phyloP scores from a whole-genome alignment of 2,329 filamentous ascomycete species.

The Talaromyces sp. region DNA sequence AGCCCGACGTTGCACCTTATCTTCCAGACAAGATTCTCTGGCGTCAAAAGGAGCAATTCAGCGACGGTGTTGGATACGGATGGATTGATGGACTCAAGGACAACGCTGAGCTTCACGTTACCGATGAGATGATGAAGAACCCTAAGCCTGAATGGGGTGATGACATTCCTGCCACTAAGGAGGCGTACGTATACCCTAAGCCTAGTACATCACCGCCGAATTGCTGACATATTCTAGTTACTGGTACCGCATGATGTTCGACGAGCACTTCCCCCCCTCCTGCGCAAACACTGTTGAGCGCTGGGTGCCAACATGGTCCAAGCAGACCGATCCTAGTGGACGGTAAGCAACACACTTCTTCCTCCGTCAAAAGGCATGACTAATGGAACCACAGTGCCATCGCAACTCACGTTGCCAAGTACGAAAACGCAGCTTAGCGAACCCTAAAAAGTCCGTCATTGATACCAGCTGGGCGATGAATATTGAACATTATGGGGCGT shows the following conservation, averaged over 20 bases:
- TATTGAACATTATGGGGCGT: background rate
- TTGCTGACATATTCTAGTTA: constrained; percentile 53
- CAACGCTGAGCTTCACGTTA: constrained; percentile 81
- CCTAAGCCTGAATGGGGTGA: constrained; percentile 93
- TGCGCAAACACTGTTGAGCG: constrained; percentile 92
- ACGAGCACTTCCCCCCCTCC: constrained; percentile 92
- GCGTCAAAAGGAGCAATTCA: constrained; percentile 99
- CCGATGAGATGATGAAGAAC: constrained; percentile 97
- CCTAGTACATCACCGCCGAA: background rate
- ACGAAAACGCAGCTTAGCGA: constrained; percentile 50
- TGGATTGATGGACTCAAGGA: constrained; percentile 99
- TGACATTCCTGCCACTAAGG: constrained; percentile 93
- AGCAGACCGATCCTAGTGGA: constrained; percentile 93
- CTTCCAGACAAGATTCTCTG: constrained; percentile 95
- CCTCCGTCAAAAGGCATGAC: background rate
- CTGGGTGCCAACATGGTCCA: constrained; percentile 96
- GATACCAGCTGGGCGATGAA: background rate
- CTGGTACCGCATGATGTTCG: constrained; percentile 98
- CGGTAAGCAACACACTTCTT: constrained; percentile 52
- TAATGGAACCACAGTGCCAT: constrained; percentile 59
- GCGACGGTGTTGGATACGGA: constrained; percentile 95
- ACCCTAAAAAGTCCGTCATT: background rate
- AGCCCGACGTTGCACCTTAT: constrained; percentile 77
- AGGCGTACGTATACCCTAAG: constrained; percentile 62
- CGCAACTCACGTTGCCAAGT: constrained; percentile 70